Evolutionary conservation across 805 yeast species (phyloP).

Genomic region (Hanseniaspora taiwanica): DNA sequence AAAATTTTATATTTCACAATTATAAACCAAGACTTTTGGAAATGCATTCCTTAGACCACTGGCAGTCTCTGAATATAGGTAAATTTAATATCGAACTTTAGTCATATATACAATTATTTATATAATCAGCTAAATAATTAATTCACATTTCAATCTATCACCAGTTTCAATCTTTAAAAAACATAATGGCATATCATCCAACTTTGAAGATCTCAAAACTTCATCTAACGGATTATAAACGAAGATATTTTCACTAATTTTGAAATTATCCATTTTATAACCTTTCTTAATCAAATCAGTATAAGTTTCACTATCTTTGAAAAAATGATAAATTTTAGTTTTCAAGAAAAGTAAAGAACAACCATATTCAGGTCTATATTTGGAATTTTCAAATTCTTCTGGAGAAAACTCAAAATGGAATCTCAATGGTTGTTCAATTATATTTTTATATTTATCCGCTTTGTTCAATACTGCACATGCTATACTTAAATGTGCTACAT

Average conservation of each 20-base stretch:
- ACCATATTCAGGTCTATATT: constrained; percentile 54
- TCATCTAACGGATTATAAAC: constrained; percentile 24
- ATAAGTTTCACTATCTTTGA: constrained; percentile 31
- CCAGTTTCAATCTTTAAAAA: constrained; percentile 44
- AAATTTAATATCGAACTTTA: not conserved
- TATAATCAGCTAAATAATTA: constrained; percentile 9
- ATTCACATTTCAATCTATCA: constrained; percentile 27
- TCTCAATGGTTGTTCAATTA: constrained; percentile 27
- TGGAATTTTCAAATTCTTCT: constrained; percentile 46
- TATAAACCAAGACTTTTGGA: not conserved
- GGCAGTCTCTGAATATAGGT: too few species aligned
- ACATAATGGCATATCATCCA: constrained; percentile 37
- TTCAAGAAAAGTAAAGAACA: constrained; percentile 54
- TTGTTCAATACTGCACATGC: constrained; percentile 30
- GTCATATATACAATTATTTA: not conserved
- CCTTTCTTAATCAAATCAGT: constrained; percentile 10
- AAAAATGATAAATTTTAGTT: constrained; percentile 39
- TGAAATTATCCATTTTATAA: constrained; percentile 10
- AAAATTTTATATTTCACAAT: too few species aligned
- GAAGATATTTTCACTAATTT: constrained; percentile 23
- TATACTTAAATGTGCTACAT: constrained; percentile 62
- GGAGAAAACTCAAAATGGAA: constrained; percentile 74
- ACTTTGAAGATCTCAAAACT: constrained; percentile 11
- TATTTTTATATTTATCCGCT: constrained; percentile 9
- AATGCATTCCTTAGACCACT: too few species aligned